A percentile compares a stretch with the other conserved stretches of the same genome.
phyloP scores from a whole-genome alignment of 164 flowering plant genomes.

The Chloranthus sessilifolius region DNA sequence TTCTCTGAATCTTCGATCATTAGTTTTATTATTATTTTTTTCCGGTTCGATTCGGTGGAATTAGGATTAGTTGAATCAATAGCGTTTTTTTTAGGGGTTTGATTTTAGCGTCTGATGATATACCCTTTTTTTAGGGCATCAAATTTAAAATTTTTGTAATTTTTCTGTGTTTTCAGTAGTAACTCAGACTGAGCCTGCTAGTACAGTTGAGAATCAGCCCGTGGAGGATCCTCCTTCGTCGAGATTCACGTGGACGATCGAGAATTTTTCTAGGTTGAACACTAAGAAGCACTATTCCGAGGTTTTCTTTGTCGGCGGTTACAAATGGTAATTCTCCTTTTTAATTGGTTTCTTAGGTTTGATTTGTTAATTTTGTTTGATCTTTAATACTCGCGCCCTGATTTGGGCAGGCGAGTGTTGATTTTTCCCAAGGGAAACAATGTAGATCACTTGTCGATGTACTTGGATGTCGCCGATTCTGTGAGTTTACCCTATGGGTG shows the following conservation, averaged over 20 bases:
- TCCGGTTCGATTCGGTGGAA: not conserved
- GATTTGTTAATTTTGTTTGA: not conserved
- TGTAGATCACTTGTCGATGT: slow-evolving; percentile 77
- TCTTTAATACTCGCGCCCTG: not conserved
- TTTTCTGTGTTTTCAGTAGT: slow-evolving; percentile 13
- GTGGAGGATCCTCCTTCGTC: slow-evolving; percentile 50
- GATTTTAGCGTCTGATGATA: not conserved
- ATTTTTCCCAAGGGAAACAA: slow-evolving; percentile 80
- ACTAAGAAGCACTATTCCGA: slow-evolving; percentile 76
- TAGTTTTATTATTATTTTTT: no score
- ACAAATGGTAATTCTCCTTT: slow-evolving; percentile 86
- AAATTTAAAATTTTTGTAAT: slow-evolving; percentile 9
- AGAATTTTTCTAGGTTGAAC: slow-evolving; percentile 61
- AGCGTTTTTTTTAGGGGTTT: not conserved
- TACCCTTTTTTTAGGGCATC: slow-evolving; percentile 11
- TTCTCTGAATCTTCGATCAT: slow-evolving; percentile 14
- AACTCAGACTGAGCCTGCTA: slow-evolving; percentile 50
- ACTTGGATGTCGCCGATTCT: slow-evolving; percentile 77
- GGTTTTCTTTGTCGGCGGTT: slow-evolving; percentile 53
- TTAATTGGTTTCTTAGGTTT: not conserved
- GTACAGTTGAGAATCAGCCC: slow-evolving; percentile 56
- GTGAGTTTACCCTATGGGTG: slow-evolving; percentile 66
- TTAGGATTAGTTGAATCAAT: slow-evolving; percentile 14
- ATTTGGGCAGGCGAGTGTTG: slow-evolving; percentile 61
- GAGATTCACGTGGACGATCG: slow-evolving; percentile 69